A percentile compares a stretch with the other conserved stretches of the same genome.
phyloP scores from a whole-genome alignment of 768 basidiomycete genomes.

The Mycena floridula region DNA sequence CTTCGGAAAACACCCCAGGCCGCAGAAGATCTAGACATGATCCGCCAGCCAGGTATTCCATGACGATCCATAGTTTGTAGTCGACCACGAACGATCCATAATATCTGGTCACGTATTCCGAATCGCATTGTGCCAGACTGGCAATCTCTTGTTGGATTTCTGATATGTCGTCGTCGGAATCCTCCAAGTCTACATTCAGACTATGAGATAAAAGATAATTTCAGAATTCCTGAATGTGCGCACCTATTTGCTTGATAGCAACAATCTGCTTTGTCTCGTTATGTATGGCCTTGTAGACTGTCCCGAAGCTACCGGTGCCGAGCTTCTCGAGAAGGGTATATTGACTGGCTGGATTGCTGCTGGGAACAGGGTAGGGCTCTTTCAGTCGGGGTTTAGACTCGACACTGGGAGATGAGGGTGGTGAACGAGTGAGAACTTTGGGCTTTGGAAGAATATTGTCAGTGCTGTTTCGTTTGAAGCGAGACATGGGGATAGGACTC shows the following conservation, averaged over 20 bases:
- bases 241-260: conserved; percentile 97
- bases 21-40: conserved; percentile 96
- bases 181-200: conserved; percentile 90
- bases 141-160: conserved; percentile 99
- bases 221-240: conserved; percentile 21
- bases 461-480: conserved; percentile 34
- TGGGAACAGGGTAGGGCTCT: conserved; percentile 66
- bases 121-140: conserved; percentile 92
- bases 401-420: conserved; percentile 44
- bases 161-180: conserved; percentile 96
- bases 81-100: conserved; percentile 95
- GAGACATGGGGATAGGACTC: too few species aligned
- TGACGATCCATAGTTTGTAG: conserved; percentile 98
- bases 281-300: conserved; percentile 96
- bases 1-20: conserved; percentile 84
- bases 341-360: conserved; percentile 80
- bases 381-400: conserved; percentile 36
- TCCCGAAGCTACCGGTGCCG: conserved; percentile 96
- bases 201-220: conserved; percentile 8
- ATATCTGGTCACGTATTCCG: conserved; percentile 93
- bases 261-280: conserved; percentile 92
- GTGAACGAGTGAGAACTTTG: conserved; percentile 35
- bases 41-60: conserved; percentile 99
- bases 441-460: conserved; percentile 26
- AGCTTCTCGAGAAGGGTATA: conserved; percentile 93